A percentile compares a stretch with the other conserved stretches of the same genome.
Evolutionary conservation across 805 yeast genomes (phyloP).

Genomic region (Lipomyces japonicus): DNA sequence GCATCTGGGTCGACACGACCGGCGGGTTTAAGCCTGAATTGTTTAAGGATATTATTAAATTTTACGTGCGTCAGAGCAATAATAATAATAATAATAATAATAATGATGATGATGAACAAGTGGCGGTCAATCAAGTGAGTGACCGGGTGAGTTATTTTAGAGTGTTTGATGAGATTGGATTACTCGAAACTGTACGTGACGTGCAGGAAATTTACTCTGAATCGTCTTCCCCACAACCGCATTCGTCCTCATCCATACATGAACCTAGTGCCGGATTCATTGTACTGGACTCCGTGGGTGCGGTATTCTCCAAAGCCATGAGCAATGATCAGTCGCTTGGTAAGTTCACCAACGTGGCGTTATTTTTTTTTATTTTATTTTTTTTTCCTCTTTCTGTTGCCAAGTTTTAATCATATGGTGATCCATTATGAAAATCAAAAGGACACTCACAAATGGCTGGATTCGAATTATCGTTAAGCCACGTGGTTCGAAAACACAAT

Average conservation of each 20-base stretch:
- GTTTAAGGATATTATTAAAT: conserved; percentile 7
- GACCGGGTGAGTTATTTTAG: conserved; percentile 13
- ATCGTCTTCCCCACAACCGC: neutral
- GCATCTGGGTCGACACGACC: conserved; percentile 20
- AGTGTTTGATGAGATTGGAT: conserved; percentile 18
- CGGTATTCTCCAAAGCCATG: conserved; percentile 17
- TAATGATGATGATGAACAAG: neutral
- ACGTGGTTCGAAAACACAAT: neutral
- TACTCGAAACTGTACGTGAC: conserved; percentile 9
- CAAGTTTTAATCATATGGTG: too few species aligned
- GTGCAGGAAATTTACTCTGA: conserved; percentile 1
- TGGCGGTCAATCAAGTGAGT: neutral
- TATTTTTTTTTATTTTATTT: too few species aligned
- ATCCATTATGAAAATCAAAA: neutral
- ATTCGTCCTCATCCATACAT: neutral
- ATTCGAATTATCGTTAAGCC: neutral
- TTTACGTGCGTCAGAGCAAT: neutral
- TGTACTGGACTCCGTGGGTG: conserved; percentile 10
- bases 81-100: neutral
- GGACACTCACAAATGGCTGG: conserved; percentile 11
- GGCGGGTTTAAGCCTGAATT: conserved; percentile 18
- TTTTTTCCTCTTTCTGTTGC: too few species aligned
- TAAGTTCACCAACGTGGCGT: neutral
- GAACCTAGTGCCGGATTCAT: neutral
- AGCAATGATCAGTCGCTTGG: conserved; percentile 8